A percentile compares a stretch with the other conserved stretches of the same genome.
Conservation (phyloP, 345 rosid species). For the Gossypium herbaceum region DNA sequence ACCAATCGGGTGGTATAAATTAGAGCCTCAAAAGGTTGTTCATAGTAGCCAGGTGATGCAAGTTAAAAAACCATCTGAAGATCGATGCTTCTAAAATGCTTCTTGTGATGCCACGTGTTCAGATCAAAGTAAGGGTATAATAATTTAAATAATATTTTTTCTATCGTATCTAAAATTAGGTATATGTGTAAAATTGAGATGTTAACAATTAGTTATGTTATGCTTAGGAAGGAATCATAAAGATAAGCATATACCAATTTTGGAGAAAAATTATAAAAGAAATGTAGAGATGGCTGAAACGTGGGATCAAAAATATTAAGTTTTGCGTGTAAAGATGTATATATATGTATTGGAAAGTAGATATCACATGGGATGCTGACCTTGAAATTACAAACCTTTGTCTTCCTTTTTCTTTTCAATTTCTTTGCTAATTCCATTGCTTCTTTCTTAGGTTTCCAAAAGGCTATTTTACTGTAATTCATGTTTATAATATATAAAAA, state of each 20-base stretch:
- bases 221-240: background rate
- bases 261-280: background rate
- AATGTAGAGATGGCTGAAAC: conserved; percentile 3
- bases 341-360: conserved; percentile 22
- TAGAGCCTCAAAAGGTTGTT: accelerated
- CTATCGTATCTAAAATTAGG: background rate
- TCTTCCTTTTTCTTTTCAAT: background rate
- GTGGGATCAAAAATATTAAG: background rate
- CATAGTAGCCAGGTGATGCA: accelerated
- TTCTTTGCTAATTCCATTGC: background rate
- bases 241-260: background rate
- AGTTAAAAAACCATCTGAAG: no score
- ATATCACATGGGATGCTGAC: conserved; percentile 46
- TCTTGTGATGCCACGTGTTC: no score
- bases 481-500: no score
- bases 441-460: conserved; percentile 4
- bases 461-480: background rate
- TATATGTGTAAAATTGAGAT: background rate
- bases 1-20: no score
- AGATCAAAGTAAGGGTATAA: no score
- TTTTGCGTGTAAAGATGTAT: conserved; percentile 26
- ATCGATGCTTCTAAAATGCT: accelerated
- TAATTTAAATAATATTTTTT: no score
- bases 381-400: conserved; percentile 18
- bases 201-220: background rate